phyloP scores from a whole-genome alignment of 331 rosid genomes.

The Quercus phellos region DNA sequence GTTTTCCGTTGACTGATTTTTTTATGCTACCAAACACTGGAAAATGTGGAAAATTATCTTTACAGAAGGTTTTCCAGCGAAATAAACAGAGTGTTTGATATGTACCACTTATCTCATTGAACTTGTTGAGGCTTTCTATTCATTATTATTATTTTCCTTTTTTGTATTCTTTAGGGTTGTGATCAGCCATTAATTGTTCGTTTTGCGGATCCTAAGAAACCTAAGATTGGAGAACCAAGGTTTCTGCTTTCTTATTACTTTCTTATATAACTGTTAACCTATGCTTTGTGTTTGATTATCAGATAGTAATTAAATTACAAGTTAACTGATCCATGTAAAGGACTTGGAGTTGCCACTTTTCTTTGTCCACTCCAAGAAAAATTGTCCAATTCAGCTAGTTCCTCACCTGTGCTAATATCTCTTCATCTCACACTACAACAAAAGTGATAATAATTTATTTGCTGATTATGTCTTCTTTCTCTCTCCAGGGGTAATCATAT shows the following conservation, averaged over 20 bases:
- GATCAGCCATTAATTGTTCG: constrained; percentile 78
- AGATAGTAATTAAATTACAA: constrained; percentile 1
- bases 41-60: too few species aligned
- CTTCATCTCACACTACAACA: not conserved
- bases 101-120: constrained; percentile 7
- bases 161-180: constrained; percentile 61
- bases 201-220: constrained; percentile 88
- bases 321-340: not conserved
- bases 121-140: constrained; percentile 19
- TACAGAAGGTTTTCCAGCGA: too few species aligned
- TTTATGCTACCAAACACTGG: too few species aligned
- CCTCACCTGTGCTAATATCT: not conserved
- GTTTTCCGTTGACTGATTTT: too few species aligned
- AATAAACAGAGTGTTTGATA: not conserved
- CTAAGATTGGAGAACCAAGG: constrained; percentile 67
- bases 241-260: constrained; percentile 31
- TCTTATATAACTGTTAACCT: constrained; percentile 10
- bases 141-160: not conserved
- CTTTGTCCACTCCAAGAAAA: not conserved
- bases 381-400: not conserved
- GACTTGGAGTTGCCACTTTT: not conserved
- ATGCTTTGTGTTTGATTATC: not conserved
- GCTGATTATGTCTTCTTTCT: constrained; percentile 14
- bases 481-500: constrained; percentile 44
- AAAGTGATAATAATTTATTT: constrained; percentile 6